phyloP scores from a whole-genome alignment of 768 basidiomycete genomes.

The Xerocomus spinulosus region DNA sequence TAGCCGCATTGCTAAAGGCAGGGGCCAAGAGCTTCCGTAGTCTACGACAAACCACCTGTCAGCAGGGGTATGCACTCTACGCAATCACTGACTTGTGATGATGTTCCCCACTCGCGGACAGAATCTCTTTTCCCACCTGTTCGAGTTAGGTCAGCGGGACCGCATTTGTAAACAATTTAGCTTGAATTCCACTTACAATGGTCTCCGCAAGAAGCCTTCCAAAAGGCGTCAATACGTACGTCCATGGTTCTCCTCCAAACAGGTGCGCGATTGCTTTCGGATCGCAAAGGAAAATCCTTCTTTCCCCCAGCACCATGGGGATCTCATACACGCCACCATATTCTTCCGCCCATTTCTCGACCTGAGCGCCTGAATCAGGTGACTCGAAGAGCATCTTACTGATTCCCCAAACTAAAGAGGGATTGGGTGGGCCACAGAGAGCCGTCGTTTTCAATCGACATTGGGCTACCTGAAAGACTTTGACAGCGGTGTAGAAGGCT shows the following conservation, averaged over 20 bases:
- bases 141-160: neutral
- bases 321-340: neutral
- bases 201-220: conserved; percentile 17
- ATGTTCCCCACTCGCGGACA: conserved; percentile 40
- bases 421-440: conserved; percentile 19
- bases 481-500: conserved; percentile 8
- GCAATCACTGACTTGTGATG: conserved; percentile 35
- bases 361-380: conserved; percentile 31
- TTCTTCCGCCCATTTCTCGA: neutral
- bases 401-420: conserved; percentile 18
- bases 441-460: conserved; percentile 14
- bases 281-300: conserved; percentile 38
- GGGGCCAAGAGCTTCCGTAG: conserved; percentile 38
- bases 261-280: conserved; percentile 40
- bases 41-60: no score
- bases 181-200: no score
- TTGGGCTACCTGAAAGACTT: conserved; percentile 1
- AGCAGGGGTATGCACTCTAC: no score
- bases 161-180: no score
- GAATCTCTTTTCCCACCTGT: conserved; percentile 35
- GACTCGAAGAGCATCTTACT: neutral
- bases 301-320: conserved; percentile 36
- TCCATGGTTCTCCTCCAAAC: conserved; percentile 45
- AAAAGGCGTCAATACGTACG: conserved; percentile 25
- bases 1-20: conserved; percentile 39